phyloP scores from a whole-genome alignment of 345 rosid genomes.

The Pistacia integerrima region DNA sequence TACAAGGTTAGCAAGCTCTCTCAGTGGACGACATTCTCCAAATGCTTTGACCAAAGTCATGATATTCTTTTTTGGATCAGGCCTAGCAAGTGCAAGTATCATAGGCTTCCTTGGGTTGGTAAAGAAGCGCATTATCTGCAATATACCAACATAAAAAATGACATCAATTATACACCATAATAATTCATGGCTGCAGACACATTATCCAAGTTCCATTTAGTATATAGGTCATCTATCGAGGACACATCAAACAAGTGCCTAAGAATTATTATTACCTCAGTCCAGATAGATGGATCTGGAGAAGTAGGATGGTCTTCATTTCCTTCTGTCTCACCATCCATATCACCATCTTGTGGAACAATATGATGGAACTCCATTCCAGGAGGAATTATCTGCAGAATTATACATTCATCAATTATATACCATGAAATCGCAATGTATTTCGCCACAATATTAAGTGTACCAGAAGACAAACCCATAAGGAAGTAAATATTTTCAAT shows the following conservation, averaged over 20 bases:
- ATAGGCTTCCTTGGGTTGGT: slow-evolving; percentile 91
- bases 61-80: slow-evolving; percentile 99
- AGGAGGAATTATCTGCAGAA: slow-evolving; percentile 85
- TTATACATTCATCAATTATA: slow-evolving; percentile 12
- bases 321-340: slow-evolving; percentile 85
- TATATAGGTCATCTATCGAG: not conserved
- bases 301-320: slow-evolving; percentile 81
- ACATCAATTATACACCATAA: slow-evolving; percentile 12
- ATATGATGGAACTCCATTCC: slow-evolving; percentile 99
- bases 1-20: slow-evolving; percentile 98
- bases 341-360: slow-evolving; percentile 88
- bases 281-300: slow-evolving; percentile 91
- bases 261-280: slow-evolving; percentile 63
- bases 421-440: slow-evolving; percentile 6
- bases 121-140: slow-evolving; percentile 99
- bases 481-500: not conserved
- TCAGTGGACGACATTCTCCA: slow-evolving; percentile 96
- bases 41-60: slow-evolving; percentile 96
- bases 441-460: not conserved
- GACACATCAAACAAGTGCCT: slow-evolving; percentile 1
- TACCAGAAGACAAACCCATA: not conserved
- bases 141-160: slow-evolving; percentile 22
- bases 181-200: slow-evolving; percentile 1
- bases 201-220: not conserved
- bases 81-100: slow-evolving; percentile 99